Evolutionary conservation across 345 rosid species (phyloP).

Genomic region (Arabidopsis thaliana): TAIR10.1 NC_003076.8:14235001-14235500

Average conservation of each 20-base stretch:
- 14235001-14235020: background rate
- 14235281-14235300: background rate
- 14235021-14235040: background rate
- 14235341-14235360: too few species aligned
- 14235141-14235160: background rate
- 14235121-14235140: slow-evolving; percentile 12
- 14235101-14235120: slow-evolving; percentile 31
- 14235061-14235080: background rate
- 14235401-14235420: too few species aligned
- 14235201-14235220: background rate
- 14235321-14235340: too few species aligned
- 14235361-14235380: too few species aligned
- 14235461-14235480: too few species aligned
- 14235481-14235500: too few species aligned
- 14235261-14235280: background rate
- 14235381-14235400: too few species aligned
- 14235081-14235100: slow-evolving; percentile 27
- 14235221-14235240: background rate
- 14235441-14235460: too few species aligned
- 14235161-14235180: background rate
- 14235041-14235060: slow-evolving; percentile 23
- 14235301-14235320: background rate
- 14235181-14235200: background rate
- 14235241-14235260: background rate
- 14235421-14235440: too few species aligned